Conservation (phyloP, 2,329 filamentous ascomycete species). For the Colletotrichum magnum region DNA sequence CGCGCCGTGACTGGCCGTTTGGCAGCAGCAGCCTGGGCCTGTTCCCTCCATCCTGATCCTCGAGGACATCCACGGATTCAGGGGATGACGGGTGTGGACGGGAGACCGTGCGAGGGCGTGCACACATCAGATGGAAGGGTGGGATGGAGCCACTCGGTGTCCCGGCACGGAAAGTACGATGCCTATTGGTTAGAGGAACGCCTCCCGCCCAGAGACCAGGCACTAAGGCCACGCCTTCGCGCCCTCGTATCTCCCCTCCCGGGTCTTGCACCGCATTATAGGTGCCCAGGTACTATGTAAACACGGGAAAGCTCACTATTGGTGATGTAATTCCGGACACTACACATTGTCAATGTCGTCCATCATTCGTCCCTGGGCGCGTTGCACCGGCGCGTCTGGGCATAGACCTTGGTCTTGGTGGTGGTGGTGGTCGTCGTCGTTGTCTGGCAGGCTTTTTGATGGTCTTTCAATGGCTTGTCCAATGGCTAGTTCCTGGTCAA, state of each 20-base stretch:
- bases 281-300: neutral
- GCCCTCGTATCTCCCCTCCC: conserved; percentile 10
- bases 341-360: neutral
- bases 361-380: conserved; percentile 19
- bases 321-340: conserved; percentile 34
- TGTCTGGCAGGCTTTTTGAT: neutral
- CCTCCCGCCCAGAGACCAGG: too few species aligned
- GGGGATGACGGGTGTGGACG: conserved; percentile 27
- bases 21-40: conserved; percentile 19
- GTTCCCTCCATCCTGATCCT: neutral
- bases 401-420: conserved; percentile 15
- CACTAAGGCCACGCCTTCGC: conserved; percentile 13
- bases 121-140: conserved; percentile 9
- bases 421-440: conserved; percentile 10
- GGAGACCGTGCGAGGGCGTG: conserved; percentile 27
- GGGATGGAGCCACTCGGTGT: conserved; percentile 28
- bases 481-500: conserved; percentile 10
- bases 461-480: neutral
- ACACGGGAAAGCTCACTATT: conserved; percentile 11
- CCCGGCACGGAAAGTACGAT: conserved; percentile 1
- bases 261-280: neutral
- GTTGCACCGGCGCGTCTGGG: conserved; percentile 35
- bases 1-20: conserved; percentile 24
- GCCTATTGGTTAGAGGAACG: conserved; percentile 13
- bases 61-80: conserved; percentile 20